A percentile compares a stretch with the other conserved stretches of the same genome.
These are phyloP conservation scores for Colletotrichum simmondsii DNA, from an alignment of 2,329 filamentous ascomycete genomes.

Conservation along the genomic window DNA sequence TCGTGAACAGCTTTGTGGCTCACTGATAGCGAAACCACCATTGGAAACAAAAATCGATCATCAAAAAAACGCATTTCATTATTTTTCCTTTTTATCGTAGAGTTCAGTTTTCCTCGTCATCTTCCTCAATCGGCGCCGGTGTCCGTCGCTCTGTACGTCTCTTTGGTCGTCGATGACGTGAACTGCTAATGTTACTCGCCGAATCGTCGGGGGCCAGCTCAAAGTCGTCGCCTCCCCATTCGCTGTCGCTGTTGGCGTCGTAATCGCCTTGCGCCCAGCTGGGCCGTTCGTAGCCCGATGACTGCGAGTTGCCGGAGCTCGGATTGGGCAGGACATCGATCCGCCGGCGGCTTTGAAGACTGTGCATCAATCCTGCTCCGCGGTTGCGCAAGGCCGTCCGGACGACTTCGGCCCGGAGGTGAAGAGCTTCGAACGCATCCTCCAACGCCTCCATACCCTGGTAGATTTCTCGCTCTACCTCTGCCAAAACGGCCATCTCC, in stretches of 20 bases:
- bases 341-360: conserved; percentile 67
- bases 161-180: conserved; percentile 74
- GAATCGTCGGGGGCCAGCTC: conserved; percentile 82
- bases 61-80: conserved; percentile 11
- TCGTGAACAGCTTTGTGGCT: neutral
- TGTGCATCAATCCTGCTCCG: conserved; percentile 78
- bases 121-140: conserved; percentile 79
- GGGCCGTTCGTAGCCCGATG: conserved; percentile 58
- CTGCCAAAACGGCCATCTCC: conserved; percentile 88
- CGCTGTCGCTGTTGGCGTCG: conserved; percentile 66
- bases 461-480: conserved; percentile 94
- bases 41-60: neutral
- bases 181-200: conserved; percentile 83
- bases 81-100: neutral
- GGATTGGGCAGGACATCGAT: conserved; percentile 65
- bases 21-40: neutral
- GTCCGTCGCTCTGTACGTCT: conserved; percentile 75
- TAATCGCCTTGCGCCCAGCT: conserved; percentile 57
- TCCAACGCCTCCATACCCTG: conserved; percentile 93
- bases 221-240: conserved; percentile 67
- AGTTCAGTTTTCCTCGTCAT: conserved; percentile 67
- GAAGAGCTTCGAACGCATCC: conserved; percentile 92
- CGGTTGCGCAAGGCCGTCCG: conserved; percentile 84
- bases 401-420: conserved; percentile 84
- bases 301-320: conserved; percentile 58